phyloP scores from a whole-genome alignment of 2,329 filamentous ascomycete species.

The Fusarium denticulatum region DNA sequence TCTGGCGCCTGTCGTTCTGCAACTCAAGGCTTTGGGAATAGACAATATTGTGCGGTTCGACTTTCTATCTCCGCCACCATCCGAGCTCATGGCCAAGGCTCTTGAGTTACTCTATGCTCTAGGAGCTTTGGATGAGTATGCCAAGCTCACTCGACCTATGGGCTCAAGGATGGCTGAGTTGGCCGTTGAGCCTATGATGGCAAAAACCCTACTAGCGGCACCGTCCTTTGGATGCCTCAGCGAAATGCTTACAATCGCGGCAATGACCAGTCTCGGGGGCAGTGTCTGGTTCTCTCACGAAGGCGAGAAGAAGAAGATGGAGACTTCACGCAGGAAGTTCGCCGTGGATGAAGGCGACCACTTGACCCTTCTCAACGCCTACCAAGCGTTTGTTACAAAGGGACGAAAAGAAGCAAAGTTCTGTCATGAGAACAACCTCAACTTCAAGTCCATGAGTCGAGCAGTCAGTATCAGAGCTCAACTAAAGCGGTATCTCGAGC shows the following conservation, averaged over 20 bases:
- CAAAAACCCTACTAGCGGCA: constrained; percentile 83
- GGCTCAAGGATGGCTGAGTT: constrained; percentile 92
- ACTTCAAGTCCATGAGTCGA: constrained; percentile 83
- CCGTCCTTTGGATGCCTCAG: constrained; percentile 79
- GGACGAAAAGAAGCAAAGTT: constrained; percentile 86
- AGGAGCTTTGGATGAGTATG: constrained; percentile 87
- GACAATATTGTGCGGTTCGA: constrained; percentile 93
- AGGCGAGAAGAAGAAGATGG: constrained; percentile 77
- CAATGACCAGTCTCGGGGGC: constrained; percentile 90
- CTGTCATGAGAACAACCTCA: constrained; percentile 86
- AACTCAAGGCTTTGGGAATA: constrained; percentile 93
- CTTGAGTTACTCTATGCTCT: constrained; percentile 88
- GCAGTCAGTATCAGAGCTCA: constrained; percentile 89
- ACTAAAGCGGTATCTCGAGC: constrained; percentile 85
- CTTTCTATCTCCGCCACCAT: constrained; percentile 86
- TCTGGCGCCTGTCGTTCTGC: constrained; percentile 85
- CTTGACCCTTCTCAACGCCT: constrained; percentile 91
- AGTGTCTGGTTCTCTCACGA: constrained; percentile 85
- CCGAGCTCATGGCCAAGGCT: constrained; percentile 84
- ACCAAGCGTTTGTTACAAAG: constrained; percentile 84
- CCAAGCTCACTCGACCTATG: constrained; percentile 88
- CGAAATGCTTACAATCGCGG: constrained; percentile 90
- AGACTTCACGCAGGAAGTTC: constrained; percentile 81
- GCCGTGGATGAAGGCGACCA: constrained; percentile 95
- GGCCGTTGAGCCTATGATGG: constrained; percentile 95